Percentiles rank a stretch among this genome's conserved stretches.
phyloP scores from a whole-genome alignment of 148 eudicot species.

The Vaccinium myrtillus region DNA sequence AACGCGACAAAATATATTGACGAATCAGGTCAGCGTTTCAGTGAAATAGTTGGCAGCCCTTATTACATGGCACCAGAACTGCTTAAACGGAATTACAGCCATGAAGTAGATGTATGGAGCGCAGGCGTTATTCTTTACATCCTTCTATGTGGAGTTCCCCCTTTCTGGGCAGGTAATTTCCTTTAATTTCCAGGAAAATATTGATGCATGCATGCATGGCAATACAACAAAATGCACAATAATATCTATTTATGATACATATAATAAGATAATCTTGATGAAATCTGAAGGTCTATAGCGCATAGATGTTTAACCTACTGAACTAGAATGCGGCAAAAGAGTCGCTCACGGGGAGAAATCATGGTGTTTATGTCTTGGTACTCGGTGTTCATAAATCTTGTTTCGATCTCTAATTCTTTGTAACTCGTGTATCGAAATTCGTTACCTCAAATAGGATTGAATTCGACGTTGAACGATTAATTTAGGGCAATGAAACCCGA shows the following conservation, averaged over 20 bases:
- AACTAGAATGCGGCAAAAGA: neutral
- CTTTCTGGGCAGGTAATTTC: constrained; percentile 80
- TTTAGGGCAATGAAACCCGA: too few species aligned
- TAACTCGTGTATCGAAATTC: too few species aligned
- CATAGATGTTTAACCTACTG: too few species aligned
- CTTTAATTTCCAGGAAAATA: neutral
- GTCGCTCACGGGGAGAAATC: neutral
- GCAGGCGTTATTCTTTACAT: constrained; percentile 93
- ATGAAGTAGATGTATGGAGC: constrained; percentile 86
- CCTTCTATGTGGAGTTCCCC: constrained; percentile 24
- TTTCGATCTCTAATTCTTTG: too few species aligned
- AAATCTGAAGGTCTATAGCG: neutral
- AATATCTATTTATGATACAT: too few species aligned
- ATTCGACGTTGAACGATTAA: neutral
- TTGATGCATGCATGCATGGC: neutral
- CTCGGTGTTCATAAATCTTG: neutral
- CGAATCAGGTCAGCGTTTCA: constrained; percentile 57
- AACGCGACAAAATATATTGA: too few species aligned
- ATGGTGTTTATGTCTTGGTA: neutral
- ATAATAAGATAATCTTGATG: neutral
- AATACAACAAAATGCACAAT: neutral
- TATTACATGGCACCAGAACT: constrained; percentile 38
- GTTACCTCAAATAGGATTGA: too few species aligned
- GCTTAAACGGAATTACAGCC: constrained; percentile 70
- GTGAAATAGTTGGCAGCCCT: constrained; percentile 92